Evolutionary conservation across 768 basidiomycete species (phyloP), one percentile per base, ranked within the genome.

Genomic region (Crepidotus variabilis): DNA sequence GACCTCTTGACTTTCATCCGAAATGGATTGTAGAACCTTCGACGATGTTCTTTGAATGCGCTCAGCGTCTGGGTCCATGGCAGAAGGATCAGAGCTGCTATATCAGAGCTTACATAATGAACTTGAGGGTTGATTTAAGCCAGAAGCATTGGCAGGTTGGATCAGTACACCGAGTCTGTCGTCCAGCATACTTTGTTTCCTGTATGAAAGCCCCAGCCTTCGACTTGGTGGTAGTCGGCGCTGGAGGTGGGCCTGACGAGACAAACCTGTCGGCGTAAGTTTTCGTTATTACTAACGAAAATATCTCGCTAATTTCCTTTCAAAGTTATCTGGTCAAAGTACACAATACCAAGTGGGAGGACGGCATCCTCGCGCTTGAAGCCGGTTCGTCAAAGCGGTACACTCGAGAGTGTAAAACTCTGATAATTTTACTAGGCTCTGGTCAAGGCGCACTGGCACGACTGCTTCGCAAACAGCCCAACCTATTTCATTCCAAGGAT

Each of bases 161-260:
- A 34, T 47, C 46, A 21, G 24, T 32, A 23, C 20, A 13, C 14
- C 22, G 16, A 33, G 14, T 9, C 45, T 53, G n/a, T n/a, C n/a
- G n/a, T n/a, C n/a, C n/a, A n/a, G n/a, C n/a, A n/a, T n/a, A n/a
- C n/a, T n/a, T n/a, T n/a, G 50, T 54, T 54, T 43, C 47, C 54
- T 52, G 35, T 6, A 62, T 50, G 57, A 50, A 54, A 47, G 51
- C 58, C 28, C 69, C 75, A 24, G 71, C 74, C 63, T 92, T 93
- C 68, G 85, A 91, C 68, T 65, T 93, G 61, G 73, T 92, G 57
- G 87, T 89, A 61, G 84, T 93, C 35, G 95, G 76, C 49, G 83
- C 85, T 62, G 92, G 94, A 55, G 95, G 95, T 47, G 95, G 95
- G 50, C 93, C 92, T 7, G 81, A 87, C 63, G 95, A 98, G 71